Evolutionary conservation across 768 basidiomycete species (phyloP), one percentile per base, ranked within the genome.

Genomic region (Mycena metata): DNA sequence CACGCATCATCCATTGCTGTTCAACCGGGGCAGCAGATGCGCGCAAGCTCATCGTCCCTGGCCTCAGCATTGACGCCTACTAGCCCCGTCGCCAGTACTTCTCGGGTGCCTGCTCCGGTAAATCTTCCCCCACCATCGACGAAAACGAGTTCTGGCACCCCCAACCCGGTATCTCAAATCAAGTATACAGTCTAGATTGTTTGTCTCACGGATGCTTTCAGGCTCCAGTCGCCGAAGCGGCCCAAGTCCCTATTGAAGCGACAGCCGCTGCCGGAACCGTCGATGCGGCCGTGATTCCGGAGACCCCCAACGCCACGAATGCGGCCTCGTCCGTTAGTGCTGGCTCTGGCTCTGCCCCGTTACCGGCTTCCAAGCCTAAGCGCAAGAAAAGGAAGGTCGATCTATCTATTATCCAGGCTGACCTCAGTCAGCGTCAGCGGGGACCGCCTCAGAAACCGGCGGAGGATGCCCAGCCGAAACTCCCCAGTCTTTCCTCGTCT

Each of bases 321-420:
- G 33, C 55, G 39, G 2, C 45, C 60, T 3, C 36, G 57, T 60
- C 60, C 19, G 70, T 51, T 26, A 35, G 11, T 45, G 33, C 50
- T 50, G 35, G 43, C 43, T 66, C 45, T 35, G 56, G 50, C 3
- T 33, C 64, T 58, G 41, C 16, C 21, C 58, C 50, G 17, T 17
- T 24, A 17, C 23, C 51, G 15, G 41, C 57, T 30, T n/a, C 43
- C 12, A 62, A 69, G 19, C 60, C 64, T 47, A 64, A 60, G 65
- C 39, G 45, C 1, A 63, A 55, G 60, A 81, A 76, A 67, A 80
- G 78, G 66, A 72, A 73, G 55, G 78, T 73, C 8, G 76, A 79
- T 57, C 56, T 79, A 13, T 61, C 74, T 12, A 68, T 81, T 30
- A 73, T 79, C 23, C 62, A 77, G 42, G 71, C 69, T 36, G 81